phyloP scores from a whole-genome alignment of 1,284 basidiomycete genomes.

The Moniliophthora roreri region DNA sequence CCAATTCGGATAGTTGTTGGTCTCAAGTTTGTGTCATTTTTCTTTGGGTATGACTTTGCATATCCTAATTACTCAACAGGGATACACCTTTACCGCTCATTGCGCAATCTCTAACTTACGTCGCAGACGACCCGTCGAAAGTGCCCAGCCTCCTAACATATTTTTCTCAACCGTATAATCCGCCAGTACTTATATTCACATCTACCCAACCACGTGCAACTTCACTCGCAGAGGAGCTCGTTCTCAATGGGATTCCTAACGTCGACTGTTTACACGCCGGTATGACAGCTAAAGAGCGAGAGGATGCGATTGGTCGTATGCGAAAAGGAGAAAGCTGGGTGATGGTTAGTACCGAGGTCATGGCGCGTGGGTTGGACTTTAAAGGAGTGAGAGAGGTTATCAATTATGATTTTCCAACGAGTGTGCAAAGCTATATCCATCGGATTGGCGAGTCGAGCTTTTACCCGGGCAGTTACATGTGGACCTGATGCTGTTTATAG shows the following conservation, averaged over 20 bases:
- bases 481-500: conserved; percentile 30
- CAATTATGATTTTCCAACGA: conserved; percentile 96
- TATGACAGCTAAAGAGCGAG: conserved; percentile 83
- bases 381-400: conserved; percentile 93
- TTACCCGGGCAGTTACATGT: neutral
- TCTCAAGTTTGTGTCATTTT: conserved; percentile 66
- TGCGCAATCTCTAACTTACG: conserved; percentile 85
- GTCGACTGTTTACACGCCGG: conserved; percentile 94
- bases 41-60: conserved; percentile 3
- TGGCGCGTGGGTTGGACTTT: conserved; percentile 98
- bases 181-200: conserved; percentile 92
- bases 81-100: conserved; percentile 87
- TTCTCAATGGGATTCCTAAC: conserved; percentile 80
- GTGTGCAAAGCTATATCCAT: conserved; percentile 93
- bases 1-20: conserved; percentile 93
- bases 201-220: conserved; percentile 91
- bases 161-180: conserved; percentile 83
- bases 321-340: conserved; percentile 88
- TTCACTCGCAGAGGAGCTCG: conserved; percentile 86
- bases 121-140: conserved; percentile 92
- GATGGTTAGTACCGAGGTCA: conserved; percentile 91
- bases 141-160: conserved; percentile 82
- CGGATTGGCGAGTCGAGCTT: conserved; percentile 69
- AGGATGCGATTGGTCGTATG: conserved; percentile 85
- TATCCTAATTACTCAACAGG: conserved; percentile 39